Evolutionary conservation across 306 rosid genomes (phyloP).

Genomic region (Parietaria judaica): DNA sequence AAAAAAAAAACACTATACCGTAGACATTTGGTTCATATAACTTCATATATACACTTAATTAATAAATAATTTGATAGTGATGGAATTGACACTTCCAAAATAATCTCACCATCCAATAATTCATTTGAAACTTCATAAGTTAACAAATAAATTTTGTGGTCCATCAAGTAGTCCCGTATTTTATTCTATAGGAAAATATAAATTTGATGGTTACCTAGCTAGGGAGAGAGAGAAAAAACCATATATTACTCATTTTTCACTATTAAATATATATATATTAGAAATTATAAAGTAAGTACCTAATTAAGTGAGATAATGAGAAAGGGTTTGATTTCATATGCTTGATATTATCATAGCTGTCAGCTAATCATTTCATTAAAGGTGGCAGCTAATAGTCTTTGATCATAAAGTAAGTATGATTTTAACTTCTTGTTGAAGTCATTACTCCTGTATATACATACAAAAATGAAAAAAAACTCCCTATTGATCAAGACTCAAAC

Average conservation of each 20-base stretch:
- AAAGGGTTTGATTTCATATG: background rate
- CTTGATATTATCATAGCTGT: slow-evolving; percentile 1
- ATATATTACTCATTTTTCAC: too few species aligned
- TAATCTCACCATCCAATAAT: background rate
- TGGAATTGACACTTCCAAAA: background rate
- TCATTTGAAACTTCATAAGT: background rate
- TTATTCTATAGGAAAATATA: background rate
- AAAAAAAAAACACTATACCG: background rate
- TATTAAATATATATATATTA: too few species aligned
- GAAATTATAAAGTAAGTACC: slow-evolving; percentile 1
- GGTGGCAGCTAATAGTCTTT: slow-evolving; percentile 5
- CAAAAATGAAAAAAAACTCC: too few species aligned
- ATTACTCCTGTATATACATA: background rate
- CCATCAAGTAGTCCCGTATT: background rate
- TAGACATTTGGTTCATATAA: background rate
- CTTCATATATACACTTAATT: background rate
- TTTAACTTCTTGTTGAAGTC: background rate
- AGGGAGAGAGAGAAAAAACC: too few species aligned
- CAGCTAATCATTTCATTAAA: slow-evolving; percentile 17
- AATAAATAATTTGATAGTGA: too few species aligned
- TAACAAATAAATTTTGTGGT: background rate
- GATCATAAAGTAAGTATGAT: background rate
- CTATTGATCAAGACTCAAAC: background rate
- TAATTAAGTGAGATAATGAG: slow-evolving; percentile 10
- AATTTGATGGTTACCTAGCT: too few species aligned